Evolutionary conservation across 768 basidiomycete species (phyloP), one percentile per base, ranked within the genome.

Genomic region (Leccinum subtestaceum): DNA sequence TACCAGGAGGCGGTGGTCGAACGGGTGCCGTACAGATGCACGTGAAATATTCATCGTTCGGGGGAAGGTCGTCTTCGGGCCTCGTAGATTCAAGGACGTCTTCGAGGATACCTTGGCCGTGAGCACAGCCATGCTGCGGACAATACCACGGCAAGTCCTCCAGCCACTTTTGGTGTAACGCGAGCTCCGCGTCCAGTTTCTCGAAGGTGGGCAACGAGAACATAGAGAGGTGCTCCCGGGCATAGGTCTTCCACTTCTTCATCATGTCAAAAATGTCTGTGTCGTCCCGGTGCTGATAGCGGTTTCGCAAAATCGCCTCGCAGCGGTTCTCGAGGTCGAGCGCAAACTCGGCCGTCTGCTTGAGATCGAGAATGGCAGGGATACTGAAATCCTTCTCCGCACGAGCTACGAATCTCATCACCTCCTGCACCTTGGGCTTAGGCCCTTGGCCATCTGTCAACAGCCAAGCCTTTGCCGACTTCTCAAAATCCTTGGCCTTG

Each of bases 11-110:
- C n/a, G 91, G 91, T 7, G 91, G 91, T 23, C 85, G 84, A 46
- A 94, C 91, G 9, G 92, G 84, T 11, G 74, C 71, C 38, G 79
- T 85, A 70, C 92, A 94, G 59, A 93, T 93, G 69, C 92, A 93
- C 1, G 91, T 93, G 67, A 89, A 84, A 72, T 84, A 93, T 74
- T 92, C 89, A 68, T 93, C 89, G 5, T 76, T 78, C 1, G 91
- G 90, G 3, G 91, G 90, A 4, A 83, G 74, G 64, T 94, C 91
- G 52, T 93, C 92, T 53, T 91, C 88, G 4, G 86, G 83, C 29
- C 84, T 81, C 10, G 91, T 92, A 58, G 81, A 83, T 48, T 85
- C 86, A 23, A 91, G 65, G 29, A 94, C 89, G 65, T 94, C 92
- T 21, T 88, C 82, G 21, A 89, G 77, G 56, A 93, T 80, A 9